These are phyloP conservation scores for Tuber magnatum DNA, from an alignment of 495 filamentous ascomycete species.

Conservation along the genomic window DNA sequence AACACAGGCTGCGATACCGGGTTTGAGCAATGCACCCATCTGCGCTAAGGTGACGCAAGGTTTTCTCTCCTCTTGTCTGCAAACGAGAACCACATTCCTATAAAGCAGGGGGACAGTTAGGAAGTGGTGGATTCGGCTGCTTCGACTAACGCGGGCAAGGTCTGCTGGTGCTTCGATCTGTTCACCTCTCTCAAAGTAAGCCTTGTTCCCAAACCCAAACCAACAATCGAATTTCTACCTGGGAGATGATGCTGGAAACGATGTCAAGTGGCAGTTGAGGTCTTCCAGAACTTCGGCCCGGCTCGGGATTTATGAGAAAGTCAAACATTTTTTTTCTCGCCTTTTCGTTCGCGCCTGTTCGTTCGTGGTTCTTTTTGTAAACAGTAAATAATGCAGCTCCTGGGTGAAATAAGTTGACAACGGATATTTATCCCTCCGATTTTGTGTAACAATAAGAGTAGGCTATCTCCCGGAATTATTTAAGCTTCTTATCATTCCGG, in stretches of 20 bases:
- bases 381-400: neutral
- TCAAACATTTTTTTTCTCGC: neutral
- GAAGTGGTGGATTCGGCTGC: constrained; percentile 33
- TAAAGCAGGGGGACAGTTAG: constrained; percentile 30
- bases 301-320: constrained; percentile 1
- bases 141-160: constrained; percentile 26
- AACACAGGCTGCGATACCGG: constrained; percentile 30
- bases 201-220: constrained; percentile 8
- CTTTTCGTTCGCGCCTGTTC: neutral
- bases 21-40: constrained; percentile 27
- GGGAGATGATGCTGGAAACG: constrained; percentile 25
- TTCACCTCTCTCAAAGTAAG: neutral
- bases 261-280: constrained; percentile 29
- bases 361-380: neutral
- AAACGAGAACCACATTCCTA: constrained; percentile 18
- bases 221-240: constrained; percentile 17
- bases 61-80: constrained; percentile 14
- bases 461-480: neutral
- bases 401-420: neutral
- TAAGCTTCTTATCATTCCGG: neutral
- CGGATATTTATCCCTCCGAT: constrained; percentile 2
- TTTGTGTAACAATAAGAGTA: neutral
- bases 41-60: constrained; percentile 17
- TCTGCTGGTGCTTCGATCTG: constrained; percentile 33
- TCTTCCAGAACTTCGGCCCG: constrained; percentile 22